These are phyloP conservation scores for Suillus ampliporus DNA, from an alignment of 768 basidiomycete species.

Conservation along the genomic window DNA sequence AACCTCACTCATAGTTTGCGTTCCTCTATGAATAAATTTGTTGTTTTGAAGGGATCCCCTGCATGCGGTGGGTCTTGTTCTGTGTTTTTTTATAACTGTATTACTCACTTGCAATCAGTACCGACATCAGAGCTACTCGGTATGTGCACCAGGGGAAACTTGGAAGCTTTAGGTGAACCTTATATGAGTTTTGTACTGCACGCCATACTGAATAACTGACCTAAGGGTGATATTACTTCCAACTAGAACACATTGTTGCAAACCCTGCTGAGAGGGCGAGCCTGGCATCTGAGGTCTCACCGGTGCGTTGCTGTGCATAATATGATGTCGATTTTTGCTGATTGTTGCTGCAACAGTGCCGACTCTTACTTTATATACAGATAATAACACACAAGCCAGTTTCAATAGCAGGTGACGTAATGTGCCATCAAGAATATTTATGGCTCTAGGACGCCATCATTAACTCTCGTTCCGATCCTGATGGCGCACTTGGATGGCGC, in stretches of 20 bases:
- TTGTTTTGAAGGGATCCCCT: no score
- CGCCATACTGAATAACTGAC: background rate
- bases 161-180: background rate
- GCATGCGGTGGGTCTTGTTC: background rate
- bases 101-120: slow-evolving; percentile 1
- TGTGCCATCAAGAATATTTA: slow-evolving; percentile 17
- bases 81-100: background rate
- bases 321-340: background rate
- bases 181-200: background rate
- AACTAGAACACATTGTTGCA: background rate
- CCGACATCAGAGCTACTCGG: no score
- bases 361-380: background rate
- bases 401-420: background rate
- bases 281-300: no score
- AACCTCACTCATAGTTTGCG: background rate
- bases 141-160: background rate
- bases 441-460: no score
- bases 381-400: no score
- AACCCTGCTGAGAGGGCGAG: background rate
- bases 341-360: background rate
- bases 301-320: background rate
- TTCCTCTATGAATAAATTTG: no score
- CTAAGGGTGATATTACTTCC: background rate
- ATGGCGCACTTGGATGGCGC: background rate
- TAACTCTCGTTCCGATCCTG: background rate